phyloP scores from a whole-genome alignment of 2,329 filamentous ascomycete species.

The Grosmannia clavigera region DNA sequence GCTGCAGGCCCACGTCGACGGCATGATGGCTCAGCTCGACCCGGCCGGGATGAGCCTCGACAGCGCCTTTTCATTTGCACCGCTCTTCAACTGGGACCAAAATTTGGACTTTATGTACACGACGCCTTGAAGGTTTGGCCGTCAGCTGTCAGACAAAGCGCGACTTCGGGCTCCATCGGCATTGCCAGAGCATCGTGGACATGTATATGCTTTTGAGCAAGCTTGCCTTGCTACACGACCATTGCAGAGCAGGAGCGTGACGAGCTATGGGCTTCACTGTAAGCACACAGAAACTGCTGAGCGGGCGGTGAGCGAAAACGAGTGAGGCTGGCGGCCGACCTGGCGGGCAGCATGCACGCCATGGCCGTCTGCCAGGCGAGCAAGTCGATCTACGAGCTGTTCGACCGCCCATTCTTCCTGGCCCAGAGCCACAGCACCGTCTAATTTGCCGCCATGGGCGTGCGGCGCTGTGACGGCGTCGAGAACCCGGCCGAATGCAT shows the following conservation, averaged over 20 bases:
- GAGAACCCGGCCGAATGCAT: slow-evolving; percentile 81
- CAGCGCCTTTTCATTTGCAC: slow-evolving; percentile 6
- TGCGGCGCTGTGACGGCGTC: slow-evolving; percentile 47
- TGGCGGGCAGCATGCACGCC: slow-evolving; percentile 49
- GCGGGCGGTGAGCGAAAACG: slow-evolving; percentile 60
- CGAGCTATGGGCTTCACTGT: slow-evolving; percentile 18
- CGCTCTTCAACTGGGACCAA: slow-evolving; percentile 8
- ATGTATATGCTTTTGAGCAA: no score
- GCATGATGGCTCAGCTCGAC: slow-evolving; percentile 4
- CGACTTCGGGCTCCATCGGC: no score
- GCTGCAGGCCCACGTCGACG: slow-evolving; percentile 1
- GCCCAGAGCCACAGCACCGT: slow-evolving; percentile 64
- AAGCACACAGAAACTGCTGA: slow-evolving; percentile 35
- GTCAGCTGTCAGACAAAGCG: not conserved
- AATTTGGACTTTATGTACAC: slow-evolving; percentile 6
- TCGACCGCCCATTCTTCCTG: slow-evolving; percentile 63
- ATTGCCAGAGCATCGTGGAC: no score
- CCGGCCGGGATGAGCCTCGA: slow-evolving; percentile 1
- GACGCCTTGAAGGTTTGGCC: not conserved
- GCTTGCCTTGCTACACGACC: slow-evolving; percentile 5
- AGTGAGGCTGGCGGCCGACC: slow-evolving; percentile 51
- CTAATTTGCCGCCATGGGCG: slow-evolving; percentile 68
- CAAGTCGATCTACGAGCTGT: slow-evolving; percentile 48
- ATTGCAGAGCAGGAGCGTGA: slow-evolving; percentile 5
- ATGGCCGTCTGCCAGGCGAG: slow-evolving; percentile 65